Conservation (phyloP, 805 yeast genomes). For the Nakazawaea ambrosiae region DNA sequence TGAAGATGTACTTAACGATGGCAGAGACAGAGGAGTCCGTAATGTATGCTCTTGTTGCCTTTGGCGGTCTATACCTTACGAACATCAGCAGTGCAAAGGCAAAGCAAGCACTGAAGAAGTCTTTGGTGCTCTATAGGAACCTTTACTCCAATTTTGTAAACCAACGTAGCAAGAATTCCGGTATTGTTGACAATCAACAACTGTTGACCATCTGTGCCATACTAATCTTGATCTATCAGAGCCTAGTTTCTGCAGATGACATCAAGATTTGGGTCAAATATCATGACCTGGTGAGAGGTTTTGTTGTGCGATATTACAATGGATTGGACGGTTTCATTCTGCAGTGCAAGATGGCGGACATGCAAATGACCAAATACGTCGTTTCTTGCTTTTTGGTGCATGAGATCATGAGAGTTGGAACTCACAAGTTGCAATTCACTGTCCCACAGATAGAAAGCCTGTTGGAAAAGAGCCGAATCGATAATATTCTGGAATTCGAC, state of each 20-base stretch:
- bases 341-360: background rate
- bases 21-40: conserved; percentile 1
- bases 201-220: background rate
- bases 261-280: conserved; percentile 6
- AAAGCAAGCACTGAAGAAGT: background rate
- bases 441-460: background rate
- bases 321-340: background rate
- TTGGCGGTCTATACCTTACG: background rate
- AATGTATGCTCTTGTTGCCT: conserved; percentile 1
- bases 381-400: conserved; percentile 1
- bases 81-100: background rate
- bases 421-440: background rate
- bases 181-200: background rate
- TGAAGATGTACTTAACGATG: conserved; percentile 1
- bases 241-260: conserved; percentile 1
- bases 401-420: background rate
- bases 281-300: conserved; percentile 1
- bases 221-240: background rate
- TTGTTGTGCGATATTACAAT: conserved; percentile 1
- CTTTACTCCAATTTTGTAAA: conserved; percentile 1
- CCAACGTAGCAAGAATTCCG: background rate
- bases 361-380: conserved; percentile 1
- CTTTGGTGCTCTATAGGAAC: background rate
- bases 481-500: conserved; percentile 4
- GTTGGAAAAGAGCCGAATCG: background rate